Conservation (phyloP, 2,329 filamentous ascomycete species). For the Phyllosticta ampelicida region DNA sequence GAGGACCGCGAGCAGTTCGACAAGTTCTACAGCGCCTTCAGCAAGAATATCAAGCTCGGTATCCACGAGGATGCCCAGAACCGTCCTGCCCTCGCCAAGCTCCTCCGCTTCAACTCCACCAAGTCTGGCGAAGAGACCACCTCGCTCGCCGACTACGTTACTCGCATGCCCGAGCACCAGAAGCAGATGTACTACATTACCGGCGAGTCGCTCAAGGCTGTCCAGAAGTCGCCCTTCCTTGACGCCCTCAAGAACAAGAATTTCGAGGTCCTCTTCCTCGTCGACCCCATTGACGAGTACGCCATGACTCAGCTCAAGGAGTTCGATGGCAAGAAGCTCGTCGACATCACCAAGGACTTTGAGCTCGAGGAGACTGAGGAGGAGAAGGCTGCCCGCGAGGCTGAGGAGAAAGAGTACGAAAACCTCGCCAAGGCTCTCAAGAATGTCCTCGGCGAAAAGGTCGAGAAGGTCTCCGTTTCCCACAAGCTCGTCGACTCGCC, state of each 20-base stretch:
- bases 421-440: conserved; percentile 90
- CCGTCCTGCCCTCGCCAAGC: conserved; percentile 84
- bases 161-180: conserved; percentile 99
- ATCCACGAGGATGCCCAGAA: conserved; percentile 99
- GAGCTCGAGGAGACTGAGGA: conserved; percentile 99
- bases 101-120: conserved; percentile 97
- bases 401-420: conserved; percentile 98
- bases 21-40: conserved; percentile 99
- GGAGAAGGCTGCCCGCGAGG: conserved; percentile 93
- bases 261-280: conserved; percentile 98
- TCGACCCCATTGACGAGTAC: conserved; percentile 98
- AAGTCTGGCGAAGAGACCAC: conserved; percentile 96
- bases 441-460: conserved; percentile 98
- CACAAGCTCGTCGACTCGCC: conserved; percentile 93
- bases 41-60: conserved; percentile 99
- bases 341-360: conserved; percentile 99
- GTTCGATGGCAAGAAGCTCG: conserved; percentile 99
- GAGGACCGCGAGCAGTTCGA: conserved; percentile 99
- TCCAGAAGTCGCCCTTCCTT: conserved; percentile 96
- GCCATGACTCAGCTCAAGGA: conserved; percentile 99
- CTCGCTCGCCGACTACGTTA: conserved; percentile 93
- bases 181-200: conserved; percentile 99
- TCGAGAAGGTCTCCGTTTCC: conserved; percentile 98
- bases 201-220: conserved; percentile 97
- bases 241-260: conserved; percentile 97